Conservation (phyloP, 78 protist genomes). For the Dictyostelium firmibasis region DNA sequence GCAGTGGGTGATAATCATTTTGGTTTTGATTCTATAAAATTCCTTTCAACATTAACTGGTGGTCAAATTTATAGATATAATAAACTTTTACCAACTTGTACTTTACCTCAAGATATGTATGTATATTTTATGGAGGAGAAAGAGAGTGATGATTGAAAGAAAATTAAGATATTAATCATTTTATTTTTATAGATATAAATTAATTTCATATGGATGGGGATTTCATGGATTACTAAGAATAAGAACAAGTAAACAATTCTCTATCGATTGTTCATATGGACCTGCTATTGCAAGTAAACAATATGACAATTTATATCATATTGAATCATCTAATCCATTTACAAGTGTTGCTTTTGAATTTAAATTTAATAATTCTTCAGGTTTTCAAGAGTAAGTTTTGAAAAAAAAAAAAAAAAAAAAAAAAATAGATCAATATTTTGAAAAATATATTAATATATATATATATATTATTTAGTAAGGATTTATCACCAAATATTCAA, state of each 20-base stretch:
- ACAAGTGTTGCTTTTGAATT: conserved; percentile 51
- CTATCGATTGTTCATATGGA: conserved; percentile 33
- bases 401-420: too few species aligned
- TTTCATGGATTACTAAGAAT: conserved; percentile 52
- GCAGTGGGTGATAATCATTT: conserved; percentile 9
- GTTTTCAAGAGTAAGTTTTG: not conserved
- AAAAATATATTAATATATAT: not conserved
- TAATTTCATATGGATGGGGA: conserved; percentile 51
- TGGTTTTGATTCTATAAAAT: conserved; percentile 47
- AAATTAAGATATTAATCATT: not conserved
- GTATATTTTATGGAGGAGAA: not conserved
- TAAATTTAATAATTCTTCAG: conserved; percentile 31
- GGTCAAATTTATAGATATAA: conserved; percentile 53
- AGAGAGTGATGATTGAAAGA: not conserved
- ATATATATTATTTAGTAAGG: not conserved
- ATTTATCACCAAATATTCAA: conserved; percentile 34
- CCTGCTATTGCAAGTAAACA: not conserved
- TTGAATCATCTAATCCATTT: conserved; percentile 43
- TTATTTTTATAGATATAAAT: not conserved
- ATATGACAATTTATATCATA: conserved; percentile 46
- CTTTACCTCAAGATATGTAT: conserved; percentile 59
- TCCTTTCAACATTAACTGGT: conserved; percentile 15
- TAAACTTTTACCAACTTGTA: conserved; percentile 10
- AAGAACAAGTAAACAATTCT: conserved; percentile 26
- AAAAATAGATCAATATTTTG: too few species aligned